Base-by-base conservation (phyloP, 352 stramenopile genomes). In the Globisporangium perplexum region DNA sequence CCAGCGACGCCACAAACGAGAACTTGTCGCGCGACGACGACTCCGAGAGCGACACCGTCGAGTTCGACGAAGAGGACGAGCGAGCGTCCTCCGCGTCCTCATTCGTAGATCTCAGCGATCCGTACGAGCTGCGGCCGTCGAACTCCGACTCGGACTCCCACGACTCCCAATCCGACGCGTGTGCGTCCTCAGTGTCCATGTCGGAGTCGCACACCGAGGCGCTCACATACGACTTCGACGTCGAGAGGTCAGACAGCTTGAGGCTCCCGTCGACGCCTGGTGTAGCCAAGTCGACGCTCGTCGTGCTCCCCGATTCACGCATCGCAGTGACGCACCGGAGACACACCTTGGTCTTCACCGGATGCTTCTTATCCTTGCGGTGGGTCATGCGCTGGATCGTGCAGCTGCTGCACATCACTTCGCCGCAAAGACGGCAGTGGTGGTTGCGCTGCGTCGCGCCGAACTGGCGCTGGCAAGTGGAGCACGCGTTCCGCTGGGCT, bases 341-440 rank as follows among this genome's bases (percentile, higher is more conserved):
- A 54, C 76, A 87, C 38, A 87, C 82, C 50, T 74, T 69, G 23
- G 71, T 87, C 57, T 85, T 85, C 12, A 72, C 78, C 1, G 61
- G 80, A 18, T 75, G 73, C 23, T 59, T 47, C 15, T 42, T 51
- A 22, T 51, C 22, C 33, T 69, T 61, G 20, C 71, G 56, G 14
- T 69, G 71, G 17, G 74, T 70, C 24, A 77, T 70, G 39, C 76
- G 76, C 55, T 77, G 60, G 10, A 71, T 65, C 67, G 80, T 71
- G 52, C 81, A 91, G 56, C 78, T 84, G 47, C 77, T 63, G 54
- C 81, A 91, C 30, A 83, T 74, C 24, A 91, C 72, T 20, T 91
- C 81, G n/a, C 81, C 81, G 44, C 81, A 91, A 26, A 91, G 62
- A 10, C 81, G 81, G 38, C 81, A 91, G 59, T 91, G 81, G 57